Base-by-base conservation (phyloP, 345 rosid genomes). In the sweet orange (Citrus sinensis) region DNA sequence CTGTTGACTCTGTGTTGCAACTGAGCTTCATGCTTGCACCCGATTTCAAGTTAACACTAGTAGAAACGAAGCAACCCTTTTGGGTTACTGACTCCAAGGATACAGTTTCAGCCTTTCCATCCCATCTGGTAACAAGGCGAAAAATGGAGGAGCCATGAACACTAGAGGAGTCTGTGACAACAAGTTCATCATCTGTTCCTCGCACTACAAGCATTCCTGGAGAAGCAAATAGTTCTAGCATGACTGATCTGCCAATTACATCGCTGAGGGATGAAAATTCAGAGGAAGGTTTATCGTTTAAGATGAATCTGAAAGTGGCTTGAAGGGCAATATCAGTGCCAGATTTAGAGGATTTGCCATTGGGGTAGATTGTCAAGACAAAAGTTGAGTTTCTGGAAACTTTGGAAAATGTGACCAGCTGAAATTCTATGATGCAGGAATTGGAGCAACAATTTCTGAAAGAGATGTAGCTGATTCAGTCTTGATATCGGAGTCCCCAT, bases 271-370 rank as follows among this genome's bases (percentile, higher is more conserved):
- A 71, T 30, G 83, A 73, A 59, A 49, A 20, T 79, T 58, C 20
- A 30, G 82, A 75, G 37, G 81, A 30, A 64, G 76, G 6, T 14
- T 71, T 20, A 3, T 80, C 87, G 16, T 62, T 79, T 4, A 65
- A 61, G 73, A 96, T 76, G 60, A 96, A 85, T 80, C 94, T 89
- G 78, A 93, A 94, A 34, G 97, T 96, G 70, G 97, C 89, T 0
- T 70, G 88, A 69, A 85, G 79, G 11, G 94, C 87, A 1, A 78
- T 74, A 75, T 85, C 90, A 1, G 98, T 89, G 61, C 99, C 97
- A 1, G 88, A 46, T 64, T 65, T 30, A 0, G 95, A 88, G 2
- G 63, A 30, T 35, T 76, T 70, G 85, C 84, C 97, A 96, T 91
- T 46, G 89, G 84, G 78, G 92, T 82, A 17, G 92, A 83, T 46